A percentile compares a stretch with the other conserved stretches of the same genome.
phyloP scores from a whole-genome alignment of 2,329 filamentous ascomycete species.

The Verticillium isaacii region DNA sequence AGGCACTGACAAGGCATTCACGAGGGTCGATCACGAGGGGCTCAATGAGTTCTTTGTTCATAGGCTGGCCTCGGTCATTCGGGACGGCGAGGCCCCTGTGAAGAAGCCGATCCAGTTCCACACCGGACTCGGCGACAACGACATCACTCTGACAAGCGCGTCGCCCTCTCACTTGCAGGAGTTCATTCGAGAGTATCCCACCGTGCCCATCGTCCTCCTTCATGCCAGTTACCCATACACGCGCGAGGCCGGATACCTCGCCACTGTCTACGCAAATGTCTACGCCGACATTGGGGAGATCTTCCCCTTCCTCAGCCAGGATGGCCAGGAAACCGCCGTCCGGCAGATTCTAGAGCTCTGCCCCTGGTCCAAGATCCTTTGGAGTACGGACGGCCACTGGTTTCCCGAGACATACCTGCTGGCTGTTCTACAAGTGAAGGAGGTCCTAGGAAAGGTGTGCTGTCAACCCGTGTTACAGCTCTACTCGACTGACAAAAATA shows the following conservation, averaged over 20 bases:
- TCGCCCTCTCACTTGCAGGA: constrained; percentile 73
- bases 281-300: constrained; percentile 81
- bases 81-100: constrained; percentile 31
- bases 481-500: constrained; percentile 21
- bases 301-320: constrained; percentile 71
- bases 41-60: constrained; percentile 70
- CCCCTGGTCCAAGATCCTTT: constrained; percentile 70
- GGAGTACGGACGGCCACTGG: constrained; percentile 76
- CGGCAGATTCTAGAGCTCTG: constrained; percentile 71
- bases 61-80: constrained; percentile 54
- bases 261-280: constrained; percentile 71
- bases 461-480: too few species aligned
- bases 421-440: constrained; percentile 66
- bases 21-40: constrained; percentile 54
- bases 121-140: constrained; percentile 76
- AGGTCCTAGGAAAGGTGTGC: constrained; percentile 60
- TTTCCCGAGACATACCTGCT: constrained; percentile 75
- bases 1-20: constrained; percentile 27
- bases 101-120: constrained; percentile 80
- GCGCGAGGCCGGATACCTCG: constrained; percentile 72
- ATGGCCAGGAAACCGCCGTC: constrained; percentile 68
- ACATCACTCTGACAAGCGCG: constrained; percentile 63
- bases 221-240: constrained; percentile 81
- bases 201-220: constrained; percentile 70
- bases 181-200: constrained; percentile 65